Evolutionary conservation across 495 filamentous ascomycete genomes (phyloP).

Genomic region (Neurospora sp.): DNA sequence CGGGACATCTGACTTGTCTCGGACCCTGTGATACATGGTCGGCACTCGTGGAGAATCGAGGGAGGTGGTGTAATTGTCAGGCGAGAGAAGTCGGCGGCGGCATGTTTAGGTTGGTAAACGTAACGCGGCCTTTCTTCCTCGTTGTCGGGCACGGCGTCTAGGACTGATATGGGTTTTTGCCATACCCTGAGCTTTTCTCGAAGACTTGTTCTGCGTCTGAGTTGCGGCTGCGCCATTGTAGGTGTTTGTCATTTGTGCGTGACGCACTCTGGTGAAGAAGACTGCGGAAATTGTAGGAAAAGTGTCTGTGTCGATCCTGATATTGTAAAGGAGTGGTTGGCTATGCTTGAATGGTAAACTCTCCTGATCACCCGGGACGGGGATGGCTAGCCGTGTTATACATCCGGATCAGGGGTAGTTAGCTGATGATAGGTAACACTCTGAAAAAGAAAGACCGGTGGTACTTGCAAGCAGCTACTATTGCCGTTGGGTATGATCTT

Average conservation of each 20-base stretch:
- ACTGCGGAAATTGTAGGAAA: background rate
- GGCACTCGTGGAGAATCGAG: background rate
- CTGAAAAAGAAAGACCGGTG: background rate
- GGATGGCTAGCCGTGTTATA: background rate
- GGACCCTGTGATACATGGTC: background rate
- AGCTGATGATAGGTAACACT: background rate
- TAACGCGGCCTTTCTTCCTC: conserved; percentile 10
- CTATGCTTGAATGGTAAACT: background rate
- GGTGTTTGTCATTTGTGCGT: background rate
- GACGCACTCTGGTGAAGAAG: background rate
- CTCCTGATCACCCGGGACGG: background rate
- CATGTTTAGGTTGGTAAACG: conserved; percentile 20
- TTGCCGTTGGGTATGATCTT: background rate
- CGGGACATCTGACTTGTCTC: background rate
- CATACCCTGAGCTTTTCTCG: conserved; percentile 15
- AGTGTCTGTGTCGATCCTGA: background rate
- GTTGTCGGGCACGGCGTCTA: background rate
- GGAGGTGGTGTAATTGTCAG: conserved; percentile 5
- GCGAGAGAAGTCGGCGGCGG: conserved; percentile 20
- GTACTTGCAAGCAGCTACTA: background rate
- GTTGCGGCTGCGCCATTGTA: conserved; percentile 8
- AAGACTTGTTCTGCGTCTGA: conserved; percentile 16
- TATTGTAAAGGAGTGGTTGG: background rate
- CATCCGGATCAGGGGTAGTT: background rate
- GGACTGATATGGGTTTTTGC: conserved; percentile 4